phyloP scores from a whole-genome alignment of 768 basidiomycete species.

The Naganishia randhawae region DNA sequence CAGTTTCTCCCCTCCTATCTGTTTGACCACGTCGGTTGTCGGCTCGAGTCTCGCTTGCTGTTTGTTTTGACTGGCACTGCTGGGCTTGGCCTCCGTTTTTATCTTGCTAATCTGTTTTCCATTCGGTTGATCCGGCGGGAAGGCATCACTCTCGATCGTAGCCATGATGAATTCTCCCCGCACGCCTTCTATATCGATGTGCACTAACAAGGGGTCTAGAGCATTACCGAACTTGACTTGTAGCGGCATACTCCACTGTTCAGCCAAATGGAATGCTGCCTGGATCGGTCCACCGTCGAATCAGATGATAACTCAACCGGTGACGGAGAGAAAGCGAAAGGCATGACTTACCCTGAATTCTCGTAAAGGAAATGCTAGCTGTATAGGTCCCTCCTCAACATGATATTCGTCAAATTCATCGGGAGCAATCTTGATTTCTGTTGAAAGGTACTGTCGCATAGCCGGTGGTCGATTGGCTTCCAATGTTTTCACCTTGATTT shows the following conservation, averaged over 20 bases:
- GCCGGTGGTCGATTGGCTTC: slow-evolving; percentile 37
- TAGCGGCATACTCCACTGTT: slow-evolving; percentile 40
- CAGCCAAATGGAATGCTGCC: slow-evolving; percentile 45
- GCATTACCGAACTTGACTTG: slow-evolving; percentile 42
- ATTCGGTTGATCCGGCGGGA: slow-evolving; percentile 18
- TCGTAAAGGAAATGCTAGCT: slow-evolving; percentile 47
- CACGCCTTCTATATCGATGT: slow-evolving; percentile 32
- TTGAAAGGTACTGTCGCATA: slow-evolving; percentile 31
- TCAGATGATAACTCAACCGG: neutral
- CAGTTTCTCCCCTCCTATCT: neutral
- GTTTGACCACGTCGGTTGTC: neutral
- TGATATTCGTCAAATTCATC: slow-evolving; percentile 46
- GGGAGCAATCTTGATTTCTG: slow-evolving; percentile 44
- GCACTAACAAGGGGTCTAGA: slow-evolving; percentile 44
- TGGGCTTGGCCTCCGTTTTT: neutral
- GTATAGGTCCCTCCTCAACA: slow-evolving; percentile 35
- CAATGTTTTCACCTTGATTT: slow-evolving; percentile 46
- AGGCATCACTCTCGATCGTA: slow-evolving; percentile 45
- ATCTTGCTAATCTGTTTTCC: neutral
- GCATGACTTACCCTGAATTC: slow-evolving; percentile 46
- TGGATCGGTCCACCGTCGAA: slow-evolving; percentile 12
- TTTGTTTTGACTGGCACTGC: slow-evolving; percentile 26
- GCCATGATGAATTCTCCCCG: slow-evolving; percentile 42
- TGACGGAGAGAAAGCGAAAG: neutral
- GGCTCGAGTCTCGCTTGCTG: slow-evolving; percentile 22